phyloP scores from a whole-genome alignment of 768 basidiomycete species.

The Russula ochroleuca region DNA sequence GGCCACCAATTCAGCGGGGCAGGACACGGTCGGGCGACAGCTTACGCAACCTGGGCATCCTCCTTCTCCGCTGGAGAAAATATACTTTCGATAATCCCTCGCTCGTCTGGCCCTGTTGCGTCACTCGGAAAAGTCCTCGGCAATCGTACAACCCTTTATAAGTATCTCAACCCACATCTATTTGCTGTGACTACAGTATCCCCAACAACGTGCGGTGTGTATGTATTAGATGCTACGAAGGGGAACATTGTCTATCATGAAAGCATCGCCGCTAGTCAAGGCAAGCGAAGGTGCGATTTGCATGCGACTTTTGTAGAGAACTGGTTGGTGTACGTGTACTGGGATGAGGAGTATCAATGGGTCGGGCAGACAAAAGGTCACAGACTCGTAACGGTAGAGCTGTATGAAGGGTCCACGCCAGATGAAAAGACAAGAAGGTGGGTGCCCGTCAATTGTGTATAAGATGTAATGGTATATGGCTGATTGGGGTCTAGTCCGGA shows the following conservation, averaged over 20 bases:
- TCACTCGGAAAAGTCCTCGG: slow-evolving; percentile 81
- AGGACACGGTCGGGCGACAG: slow-evolving; percentile 44
- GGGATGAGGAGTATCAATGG: slow-evolving; percentile 51
- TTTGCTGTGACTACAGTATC: slow-evolving; percentile 56
- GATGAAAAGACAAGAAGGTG: slow-evolving; percentile 75
- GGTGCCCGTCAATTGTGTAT: slow-evolving; percentile 31
- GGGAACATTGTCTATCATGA: slow-evolving; percentile 71
- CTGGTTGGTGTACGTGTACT: slow-evolving; percentile 90
- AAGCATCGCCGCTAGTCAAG: slow-evolving; percentile 44
- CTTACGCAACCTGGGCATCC: slow-evolving; percentile 63
- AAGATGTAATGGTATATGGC: neutral
- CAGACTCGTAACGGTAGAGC: slow-evolving; percentile 75
- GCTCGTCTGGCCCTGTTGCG: slow-evolving; percentile 55
- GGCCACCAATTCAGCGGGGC: slow-evolving; percentile 53
- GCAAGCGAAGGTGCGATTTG: slow-evolving; percentile 52
- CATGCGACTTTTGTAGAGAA: slow-evolving; percentile 76
- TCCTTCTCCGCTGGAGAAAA: slow-evolving; percentile 53
- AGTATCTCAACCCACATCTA: slow-evolving; percentile 85
- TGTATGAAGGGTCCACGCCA: slow-evolving; percentile 71
- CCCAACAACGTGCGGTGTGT: slow-evolving; percentile 51
- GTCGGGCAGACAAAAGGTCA: slow-evolving; percentile 57
- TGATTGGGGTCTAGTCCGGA: slow-evolving; percentile 42
- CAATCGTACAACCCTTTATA: slow-evolving; percentile 86
- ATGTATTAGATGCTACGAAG: slow-evolving; percentile 75
- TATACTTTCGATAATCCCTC: slow-evolving; percentile 49